Evolutionary conservation across 169 alveolate species (phyloP), one percentile per base, ranked within the genome.

Genomic region (Theileria orientalis): DNA sequence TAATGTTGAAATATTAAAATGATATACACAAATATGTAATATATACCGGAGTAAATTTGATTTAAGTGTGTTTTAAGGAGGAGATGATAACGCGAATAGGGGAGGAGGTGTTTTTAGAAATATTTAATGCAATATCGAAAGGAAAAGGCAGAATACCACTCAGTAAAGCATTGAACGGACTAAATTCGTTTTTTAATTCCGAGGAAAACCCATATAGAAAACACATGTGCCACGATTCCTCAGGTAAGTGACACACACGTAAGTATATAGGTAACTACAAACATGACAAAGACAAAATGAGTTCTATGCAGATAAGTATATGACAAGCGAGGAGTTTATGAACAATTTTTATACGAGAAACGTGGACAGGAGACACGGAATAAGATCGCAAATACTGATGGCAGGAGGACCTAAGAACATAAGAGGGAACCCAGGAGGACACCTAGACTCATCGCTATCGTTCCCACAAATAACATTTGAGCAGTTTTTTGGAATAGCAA

Each of bases 331-430:
- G 47, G 82, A 69, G 44, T 69, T 78, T 44, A 69, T 82, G 62
- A 62, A 82, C 75, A 80, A 82, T 49, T 74, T 82, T n/a, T 82
- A 82, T 41, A 13, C 76, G 32, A 56, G 85, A n/a, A 71, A 75
- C 29, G 60, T 82, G 33, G 89, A 82, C 44, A 59, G 37, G 68
- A 68, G 73, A 14, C 63, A 66, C 79, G 89, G 89, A 35, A 13
- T 74, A 5, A 61, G 82, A n/a, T 46, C 75, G 27, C 89, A 82
- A n/a, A 83, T 54, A 25, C 56, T 82, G 52, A 73, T 82, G 85
- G 80, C 63, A 3, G 85, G 89, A n/a, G 89, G 89, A n/a, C 84
- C 89, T 1, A 82, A 74, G 75, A 44, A 51, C 54, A 21, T 82
- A 32, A 27, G 84, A 9, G 89, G 89, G 30, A 82, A 82, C 59